Percentiles rank a stretch among this genome's conserved stretches.
These are phyloP conservation scores for Syzygium malaccense DNA, from an alignment of 441 rosid species.

Conservation along the genomic window DNA sequence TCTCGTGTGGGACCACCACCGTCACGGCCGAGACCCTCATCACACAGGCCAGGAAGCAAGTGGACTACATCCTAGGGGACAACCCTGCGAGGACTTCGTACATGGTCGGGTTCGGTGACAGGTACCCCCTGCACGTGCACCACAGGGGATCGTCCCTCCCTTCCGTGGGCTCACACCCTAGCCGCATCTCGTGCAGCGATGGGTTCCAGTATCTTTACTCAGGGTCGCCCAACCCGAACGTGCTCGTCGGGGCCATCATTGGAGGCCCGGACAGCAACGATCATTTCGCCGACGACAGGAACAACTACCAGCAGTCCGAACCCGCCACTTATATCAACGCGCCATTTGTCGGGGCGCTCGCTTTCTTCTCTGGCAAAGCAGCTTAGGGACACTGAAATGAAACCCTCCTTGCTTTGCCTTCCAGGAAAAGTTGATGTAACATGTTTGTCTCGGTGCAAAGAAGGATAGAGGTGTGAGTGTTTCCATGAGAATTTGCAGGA, in stretches of 20 bases:
- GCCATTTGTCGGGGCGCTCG: slow-evolving; percentile 77
- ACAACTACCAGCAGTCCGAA: slow-evolving; percentile 67
- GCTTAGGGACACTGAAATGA: neutral
- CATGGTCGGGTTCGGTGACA: slow-evolving; percentile 75
- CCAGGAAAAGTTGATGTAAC: neutral
- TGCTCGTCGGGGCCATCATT: slow-evolving; percentile 62
- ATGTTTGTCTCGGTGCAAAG: neutral
- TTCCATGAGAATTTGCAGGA: neutral
- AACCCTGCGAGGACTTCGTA: slow-evolving; percentile 73
- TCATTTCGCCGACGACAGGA: slow-evolving; percentile 52
- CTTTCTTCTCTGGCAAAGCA: slow-evolving; percentile 41
- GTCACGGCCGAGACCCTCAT: slow-evolving; percentile 30
- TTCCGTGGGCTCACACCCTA: slow-evolving; percentile 40
- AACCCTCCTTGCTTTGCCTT: neutral
- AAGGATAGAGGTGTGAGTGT: neutral
- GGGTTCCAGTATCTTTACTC: slow-evolving; percentile 58
- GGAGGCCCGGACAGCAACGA: slow-evolving; percentile 76
- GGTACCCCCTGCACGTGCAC: slow-evolving; percentile 64
- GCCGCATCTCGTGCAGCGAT: slow-evolving; percentile 33
- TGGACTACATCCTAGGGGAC: slow-evolving; percentile 76
- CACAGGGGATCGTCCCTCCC: slow-evolving; percentile 93
- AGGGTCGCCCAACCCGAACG: slow-evolving; percentile 53
- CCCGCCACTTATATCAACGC: slow-evolving; percentile 87
- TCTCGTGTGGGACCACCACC: slow-evolving; percentile 35
- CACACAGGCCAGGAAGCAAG: slow-evolving; percentile 45